Base-by-base conservation (phyloP, 805 yeast species). In the Candida morakotiae region DNA sequence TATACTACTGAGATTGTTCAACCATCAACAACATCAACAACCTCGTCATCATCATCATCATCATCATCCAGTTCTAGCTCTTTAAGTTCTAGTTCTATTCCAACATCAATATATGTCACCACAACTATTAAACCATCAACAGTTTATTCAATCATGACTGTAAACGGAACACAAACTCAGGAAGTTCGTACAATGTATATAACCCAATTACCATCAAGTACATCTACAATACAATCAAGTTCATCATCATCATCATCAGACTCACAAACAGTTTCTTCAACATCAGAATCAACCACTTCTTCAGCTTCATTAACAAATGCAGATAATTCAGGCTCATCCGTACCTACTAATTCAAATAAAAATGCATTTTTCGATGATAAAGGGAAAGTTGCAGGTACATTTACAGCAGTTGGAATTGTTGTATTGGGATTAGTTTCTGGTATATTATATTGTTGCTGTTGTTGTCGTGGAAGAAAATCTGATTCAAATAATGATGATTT, bases 381-480 rank as follows among this genome's bases (percentile, higher is more conserved):
- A 31, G 94, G 91, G 0, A 83, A 82, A 53, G 93, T 87, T 1
- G 94, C 89, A 0, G 96, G 94, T 3, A 83, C 87, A 0, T 87
- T 87, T 59, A 77, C 83, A 2, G 88, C 76, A 0, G 93, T 87
- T 13, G 95, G 89, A 1, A 48, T 87, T 1, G 79, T 81, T 1
- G 73, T 62, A 1, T 48, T 76, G 0, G 69, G 69, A 1, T 33
- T 79, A 1, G 34, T 81, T 1, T 47, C 61, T 0, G 61, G 67
- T 1, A 42, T 81, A 2, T 28, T 75, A 9, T 73, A 43, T 42
- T 71, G 49, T 62, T 74, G 61, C 35, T 51, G 56, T 31, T 47
- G 53, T 43, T 53, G 40, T 21, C 39, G 39, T 15, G n/a, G n/a
- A n/a, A n/a, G n/a, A n/a, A 42, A 38, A 3, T 35, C 38, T 26